Base-by-base conservation (phyloP, 345 rosid genomes). In the Bruguiera gymnorhiza region DNA sequence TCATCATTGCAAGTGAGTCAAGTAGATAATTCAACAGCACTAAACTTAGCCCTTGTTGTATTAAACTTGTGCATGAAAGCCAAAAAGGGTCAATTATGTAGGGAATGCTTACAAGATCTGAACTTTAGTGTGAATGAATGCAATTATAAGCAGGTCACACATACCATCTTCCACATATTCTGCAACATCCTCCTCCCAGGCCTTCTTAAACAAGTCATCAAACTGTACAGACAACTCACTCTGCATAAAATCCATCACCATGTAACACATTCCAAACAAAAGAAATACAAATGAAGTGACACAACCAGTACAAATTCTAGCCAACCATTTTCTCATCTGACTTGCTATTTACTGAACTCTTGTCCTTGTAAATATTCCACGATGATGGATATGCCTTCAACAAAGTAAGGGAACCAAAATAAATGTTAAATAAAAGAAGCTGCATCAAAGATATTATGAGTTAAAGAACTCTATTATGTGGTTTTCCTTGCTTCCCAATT, bases 161-260 rank as follows among this genome's bases (percentile, higher is more conserved):
- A 58, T 72, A 91, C 97, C 88, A 73, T 84, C 95, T 69, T 67
- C 80, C 76, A 78, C 95, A 63, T 61, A 65, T 73, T 83, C 85
- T 46, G 80, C 71, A 70, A 70, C 67, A 63, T 86, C 97, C 69
- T 89, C 96, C 80, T 94, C 97, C 98, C 96, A 94, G 53, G 94
- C 97, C 80, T 80, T 87, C 74, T 87, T 83, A 83, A 94, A 87
- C 75, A 94, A 83, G 74, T 91, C 93, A 73, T 88, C 96, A 84
- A 94, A 88, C 79, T 91, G 96, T 70, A 91, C 84, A 71, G 96
- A 89, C 76, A 91, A 69, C 78, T 87, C 88, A 63, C 70, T 86
- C 98, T 94, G 86, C 79, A 78, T 65, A 77, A 66, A 61, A 36
- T 79, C 70, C 54, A 74, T 66, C 60, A 53, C 61, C 4, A 55